Base-by-base conservation (phyloP, 2,329 filamentous ascomycete species). In the Fusarium nurragi region DNA sequence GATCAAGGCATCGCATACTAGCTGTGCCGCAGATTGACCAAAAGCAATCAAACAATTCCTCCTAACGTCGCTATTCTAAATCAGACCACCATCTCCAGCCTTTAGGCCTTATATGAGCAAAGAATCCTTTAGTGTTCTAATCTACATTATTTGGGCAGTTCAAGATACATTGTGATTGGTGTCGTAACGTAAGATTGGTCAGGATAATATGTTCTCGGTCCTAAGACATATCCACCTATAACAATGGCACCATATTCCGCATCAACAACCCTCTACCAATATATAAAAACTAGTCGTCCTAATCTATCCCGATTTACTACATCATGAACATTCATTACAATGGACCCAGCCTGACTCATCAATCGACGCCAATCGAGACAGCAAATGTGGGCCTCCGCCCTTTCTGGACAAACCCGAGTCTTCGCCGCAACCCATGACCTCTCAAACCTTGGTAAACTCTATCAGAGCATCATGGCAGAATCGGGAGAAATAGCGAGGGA, bases 21-120 rank as follows among this genome's bases (percentile, higher is more conserved):
- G 53, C 73, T 79, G 67, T 69, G 87, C 82, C 2, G 81, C 83
- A 10, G 87, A 74, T 68, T 92, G 89, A 0, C 87, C 85, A 2
- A 81, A 80, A 1, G 79, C 76, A 34, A 88, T 83, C 1, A 83
- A 55, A 59, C 86, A 87, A 0, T 83, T 81, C 3, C 82, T 77
- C 5, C 87, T 75, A 0, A 87, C 82, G 48, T 86, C 83, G 40
- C 80, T 77, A 16, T 83, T 77, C 5, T 71, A 72, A 14, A 89
- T 77, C 1, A 90, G 74, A 4, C 78, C n/a, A n/a, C n/a, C n/a
- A n/a, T n/a, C n/a, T n/a, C n/a, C n/a, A n/a, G n/a, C n/a, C n/a
- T n/a, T n/a, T n/a, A n/a, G n/a, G n/a, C n/a, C n/a, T n/a, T n/a
- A n/a, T n/a, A n/a, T n/a, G n/a, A n/a, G n/a, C n/a, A n/a, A n/a